Evolutionary conservation across 2,329 filamentous ascomycete species (phyloP), one percentile per base, ranked within the genome.

Genomic region (Penicillium sp.): DNA sequence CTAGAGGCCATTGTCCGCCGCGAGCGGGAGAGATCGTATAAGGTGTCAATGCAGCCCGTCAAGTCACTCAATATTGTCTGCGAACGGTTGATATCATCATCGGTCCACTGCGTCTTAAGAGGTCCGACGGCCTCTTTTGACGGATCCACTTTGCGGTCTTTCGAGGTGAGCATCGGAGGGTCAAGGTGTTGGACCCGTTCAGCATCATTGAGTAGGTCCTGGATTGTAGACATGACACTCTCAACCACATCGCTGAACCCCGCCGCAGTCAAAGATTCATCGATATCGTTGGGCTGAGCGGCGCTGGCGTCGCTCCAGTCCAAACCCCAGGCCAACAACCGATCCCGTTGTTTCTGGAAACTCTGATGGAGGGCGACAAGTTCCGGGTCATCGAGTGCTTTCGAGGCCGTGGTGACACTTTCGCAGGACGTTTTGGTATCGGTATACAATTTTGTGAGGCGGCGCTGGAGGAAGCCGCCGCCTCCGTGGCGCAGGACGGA

Each of bases 271-370:
- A 88, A 76, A 19, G 83, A 83, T 64, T 85, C 84, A 67, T 88
- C 86, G 64, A 88, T 88, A 71, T 85, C 81, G 63, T 81, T 83
- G 57, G 83, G 80, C 52, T 80, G 75, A 16, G 78, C 79, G 59
- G 81, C 82, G 63, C 80, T 82, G 58, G 82, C 84, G 68, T 88
- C 85, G 70, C 81, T 86, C 86, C 86, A 88, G 69, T 87, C 84
- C 57, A 88, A 74, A 47, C 85, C 86, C 86, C 86, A 88, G 31
- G 85, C 82, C 42, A 87, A 79, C 48, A 88, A 75, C 21, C 86
- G 77, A 69, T 88, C 85, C 67, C 86, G 85, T 67, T 88, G 85
- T 53, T 85, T 86, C 57, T 83, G 78, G 66, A 85, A 85, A 64
- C 84, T 85, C 57, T 81, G 80, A 62, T 87, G 82, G 37, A 88